Percentiles rank a stretch among this genome's conserved stretches.
These are phyloP conservation scores for Plectosphaerella plurivora DNA, from an alignment of 2,329 filamentous ascomycete genomes.

Conservation along the genomic window DNA sequence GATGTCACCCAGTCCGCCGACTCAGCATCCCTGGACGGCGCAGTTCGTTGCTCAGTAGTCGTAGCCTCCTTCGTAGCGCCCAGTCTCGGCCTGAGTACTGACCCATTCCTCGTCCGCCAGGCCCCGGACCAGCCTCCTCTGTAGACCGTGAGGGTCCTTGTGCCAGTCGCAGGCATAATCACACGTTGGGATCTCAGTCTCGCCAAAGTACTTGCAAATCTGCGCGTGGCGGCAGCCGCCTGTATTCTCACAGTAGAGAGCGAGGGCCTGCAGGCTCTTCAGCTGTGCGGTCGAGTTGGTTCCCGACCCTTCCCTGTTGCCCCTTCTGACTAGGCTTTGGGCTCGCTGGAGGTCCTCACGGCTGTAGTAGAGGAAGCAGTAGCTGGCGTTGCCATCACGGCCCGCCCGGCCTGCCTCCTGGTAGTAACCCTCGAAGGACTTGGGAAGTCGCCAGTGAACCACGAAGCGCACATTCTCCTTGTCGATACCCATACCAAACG, in stretches of 20 bases:
- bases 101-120: slow-evolving; percentile 59
- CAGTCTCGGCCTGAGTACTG: slow-evolving; percentile 57
- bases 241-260: slow-evolving; percentile 78
- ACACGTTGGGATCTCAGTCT: slow-evolving; percentile 53
- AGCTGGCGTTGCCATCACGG: slow-evolving; percentile 79
- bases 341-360: slow-evolving; percentile 79
- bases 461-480: slow-evolving; percentile 94
- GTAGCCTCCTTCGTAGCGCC: slow-evolving; percentile 51
- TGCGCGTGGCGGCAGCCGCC: slow-evolving; percentile 68
- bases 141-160: slow-evolving; percentile 59
- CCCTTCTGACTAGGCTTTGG: slow-evolving; percentile 49
- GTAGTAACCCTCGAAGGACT: slow-evolving; percentile 93
- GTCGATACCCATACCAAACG: slow-evolving; percentile 97
- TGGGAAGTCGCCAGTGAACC: slow-evolving; percentile 88
- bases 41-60: slow-evolving; percentile 30
- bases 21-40: not conserved
- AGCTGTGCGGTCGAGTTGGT: slow-evolving; percentile 47
- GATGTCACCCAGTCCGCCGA: too few species aligned
- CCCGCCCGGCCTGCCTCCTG: slow-evolving; percentile 93
- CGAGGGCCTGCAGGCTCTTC: slow-evolving; percentile 62
- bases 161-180: slow-evolving; percentile 77
- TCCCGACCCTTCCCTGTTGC: slow-evolving; percentile 31
- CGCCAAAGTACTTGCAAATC: slow-evolving; percentile 76
- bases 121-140: slow-evolving; percentile 50
- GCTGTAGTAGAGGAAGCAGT: slow-evolving; percentile 88